Conservation (phyloP, 2,329 filamentous ascomycete species). For the Beauveria pseudobassiana region DNA sequence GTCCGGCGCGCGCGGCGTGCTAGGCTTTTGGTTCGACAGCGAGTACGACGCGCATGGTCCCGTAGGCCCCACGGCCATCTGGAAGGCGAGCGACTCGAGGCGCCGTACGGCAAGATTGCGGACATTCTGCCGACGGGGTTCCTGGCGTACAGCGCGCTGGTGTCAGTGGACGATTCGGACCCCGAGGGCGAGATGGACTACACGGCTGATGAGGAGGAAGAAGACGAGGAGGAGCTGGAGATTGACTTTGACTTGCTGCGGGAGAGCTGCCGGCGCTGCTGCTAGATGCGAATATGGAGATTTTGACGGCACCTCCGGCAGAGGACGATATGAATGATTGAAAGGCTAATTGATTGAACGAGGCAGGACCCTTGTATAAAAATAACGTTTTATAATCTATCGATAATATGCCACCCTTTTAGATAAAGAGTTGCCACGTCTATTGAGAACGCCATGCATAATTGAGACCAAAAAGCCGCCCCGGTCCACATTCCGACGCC, state of each 20-base stretch:
- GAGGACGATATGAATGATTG: no score
- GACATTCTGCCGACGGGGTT: slow-evolving; percentile 26
- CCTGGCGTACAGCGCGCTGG: slow-evolving; percentile 20
- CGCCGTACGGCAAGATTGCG: slow-evolving; percentile 19
- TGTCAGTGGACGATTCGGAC: slow-evolving; percentile 11
- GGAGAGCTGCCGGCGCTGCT: slow-evolving; percentile 20
- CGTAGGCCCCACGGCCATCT: slow-evolving; percentile 68
- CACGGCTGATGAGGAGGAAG: slow-evolving; percentile 21
- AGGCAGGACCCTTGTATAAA: no score
- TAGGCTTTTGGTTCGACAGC: slow-evolving; percentile 25
- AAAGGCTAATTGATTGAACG: no score
- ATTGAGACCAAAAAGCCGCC: no score
- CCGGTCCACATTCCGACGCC: no score
- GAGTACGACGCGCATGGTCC: slow-evolving; percentile 63
- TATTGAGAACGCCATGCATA: no score
- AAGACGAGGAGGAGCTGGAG: slow-evolving; percentile 21
- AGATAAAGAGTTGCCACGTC: no score
- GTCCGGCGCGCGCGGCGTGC: slow-evolving; percentile 55
- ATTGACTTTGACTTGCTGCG: slow-evolving; percentile 18
- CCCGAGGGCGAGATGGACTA: slow-evolving; percentile 23
- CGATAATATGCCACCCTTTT: no score
- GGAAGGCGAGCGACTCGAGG: slow-evolving; percentile 57
- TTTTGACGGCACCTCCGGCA: slow-evolving; percentile 10
- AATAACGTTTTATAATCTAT: no score
- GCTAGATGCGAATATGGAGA: slow-evolving; percentile 18